These are phyloP conservation scores for Rhizophagus clarus DNA, from an alignment of 192 early-diverging fungal genomes.

Conservation along the genomic window DNA sequence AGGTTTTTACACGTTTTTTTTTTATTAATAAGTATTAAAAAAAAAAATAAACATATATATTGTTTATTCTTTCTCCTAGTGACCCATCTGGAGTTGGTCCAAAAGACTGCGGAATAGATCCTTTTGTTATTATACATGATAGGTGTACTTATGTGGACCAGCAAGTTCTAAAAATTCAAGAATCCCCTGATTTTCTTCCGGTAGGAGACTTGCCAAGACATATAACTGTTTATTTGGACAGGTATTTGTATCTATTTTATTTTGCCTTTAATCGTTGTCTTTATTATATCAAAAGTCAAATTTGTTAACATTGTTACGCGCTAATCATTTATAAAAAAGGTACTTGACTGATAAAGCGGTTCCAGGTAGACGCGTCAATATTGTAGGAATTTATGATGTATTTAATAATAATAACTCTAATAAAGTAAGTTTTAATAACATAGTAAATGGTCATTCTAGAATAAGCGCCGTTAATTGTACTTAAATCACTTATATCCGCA, in stretches of 20 bases:
- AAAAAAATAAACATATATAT: no score
- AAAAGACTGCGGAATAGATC: conserved; percentile 80
- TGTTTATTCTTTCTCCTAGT: no score
- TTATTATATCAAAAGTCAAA: no score
- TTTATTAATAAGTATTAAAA: background rate
- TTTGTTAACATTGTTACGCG: background rate
- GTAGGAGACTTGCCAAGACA: conserved; percentile 98
- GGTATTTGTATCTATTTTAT: conserved; percentile 41
- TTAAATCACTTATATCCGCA: no score
- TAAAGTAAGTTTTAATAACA: conserved; percentile 35
- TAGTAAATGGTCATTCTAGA: no score
- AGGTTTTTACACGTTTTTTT: conserved; percentile 48
- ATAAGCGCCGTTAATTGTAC: no score
- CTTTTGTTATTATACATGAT: conserved; percentile 93
- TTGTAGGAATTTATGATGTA: conserved; percentile 95
- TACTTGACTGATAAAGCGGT: conserved; percentile 88
- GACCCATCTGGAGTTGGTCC: conserved; percentile 42
- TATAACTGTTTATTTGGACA: conserved; percentile 87
- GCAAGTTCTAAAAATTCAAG: conserved; percentile 97
- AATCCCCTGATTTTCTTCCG: conserved; percentile 95
- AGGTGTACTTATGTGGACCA: conserved; percentile 96
- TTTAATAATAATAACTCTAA: conserved; percentile 76
- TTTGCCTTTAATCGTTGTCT: background rate
- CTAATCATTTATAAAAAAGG: conserved; percentile 35
- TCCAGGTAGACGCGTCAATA: conserved; percentile 88